These are phyloP conservation scores for Termitomyces sp. DNA, from an alignment of 768 basidiomycete genomes.

Conservation along the genomic window DNA sequence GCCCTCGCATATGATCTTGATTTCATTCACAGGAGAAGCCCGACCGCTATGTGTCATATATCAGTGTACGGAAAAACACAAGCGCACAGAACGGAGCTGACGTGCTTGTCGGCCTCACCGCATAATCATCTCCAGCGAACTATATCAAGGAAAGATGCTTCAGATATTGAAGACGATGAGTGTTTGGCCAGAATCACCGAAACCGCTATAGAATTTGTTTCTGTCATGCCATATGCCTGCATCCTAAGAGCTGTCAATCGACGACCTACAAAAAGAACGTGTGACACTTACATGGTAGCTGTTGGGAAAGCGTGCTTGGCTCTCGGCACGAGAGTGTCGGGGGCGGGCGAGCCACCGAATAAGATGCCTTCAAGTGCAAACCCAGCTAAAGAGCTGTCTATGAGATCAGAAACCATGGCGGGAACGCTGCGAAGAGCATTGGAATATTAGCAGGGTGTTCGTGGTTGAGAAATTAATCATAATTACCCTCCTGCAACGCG, in stretches of 20 bases:
- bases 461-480: neutral
- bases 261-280: neutral
- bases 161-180: neutral
- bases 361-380: conserved; percentile 46
- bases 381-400: conserved; percentile 47
- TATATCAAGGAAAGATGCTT: conserved; percentile 15
- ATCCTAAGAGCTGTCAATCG: conserved; percentile 30
- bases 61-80: neutral
- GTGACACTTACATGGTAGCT: conserved; percentile 37
- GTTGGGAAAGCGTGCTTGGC: conserved; percentile 47
- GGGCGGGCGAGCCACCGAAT: conserved; percentile 56
- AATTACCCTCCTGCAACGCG: conserved; percentile 51
- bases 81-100: conserved; percentile 25
- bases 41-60: conserved; percentile 39
- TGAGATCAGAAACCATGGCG: conserved; percentile 61
- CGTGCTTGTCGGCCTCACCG: conserved; percentile 48
- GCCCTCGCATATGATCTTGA: conserved; percentile 46
- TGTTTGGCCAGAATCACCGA: conserved; percentile 27
- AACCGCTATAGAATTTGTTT: conserved; percentile 59
- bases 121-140: conserved; percentile 61
- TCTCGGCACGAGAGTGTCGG: conserved; percentile 42
- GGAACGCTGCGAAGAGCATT: conserved; percentile 44
- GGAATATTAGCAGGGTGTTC: neutral
- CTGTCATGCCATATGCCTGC: conserved; percentile 59
- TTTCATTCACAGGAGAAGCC: conserved; percentile 56